These are phyloP conservation scores for Aspergillus saccharolyticus DNA, from an alignment of 495 filamentous ascomycete species.

Conservation along the genomic window DNA sequence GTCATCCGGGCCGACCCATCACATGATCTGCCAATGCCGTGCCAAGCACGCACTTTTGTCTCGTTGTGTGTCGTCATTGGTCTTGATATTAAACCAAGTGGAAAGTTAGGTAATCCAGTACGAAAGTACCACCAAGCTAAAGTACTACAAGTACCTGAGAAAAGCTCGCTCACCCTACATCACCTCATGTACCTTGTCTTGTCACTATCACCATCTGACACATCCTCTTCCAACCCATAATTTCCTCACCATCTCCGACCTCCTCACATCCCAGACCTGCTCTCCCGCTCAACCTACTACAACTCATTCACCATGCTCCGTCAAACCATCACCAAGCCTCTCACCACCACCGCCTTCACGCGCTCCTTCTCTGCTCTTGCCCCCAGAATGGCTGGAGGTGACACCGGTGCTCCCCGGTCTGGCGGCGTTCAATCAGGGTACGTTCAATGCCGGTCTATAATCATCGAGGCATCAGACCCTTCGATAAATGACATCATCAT, in stretches of 20 bases:
- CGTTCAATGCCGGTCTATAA: conserved; percentile 4
- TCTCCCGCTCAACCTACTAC: conserved; percentile 9
- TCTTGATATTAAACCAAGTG: conserved; percentile 4
- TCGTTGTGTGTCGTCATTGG: conserved; percentile 17
- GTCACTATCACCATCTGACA: conserved; percentile 2
- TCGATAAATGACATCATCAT: conserved; percentile 19
- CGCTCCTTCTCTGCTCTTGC: conserved; percentile 61
- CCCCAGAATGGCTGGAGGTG: conserved; percentile 60
- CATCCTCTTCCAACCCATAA: conserved; percentile 1
- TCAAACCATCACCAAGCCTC: conserved; percentile 55
- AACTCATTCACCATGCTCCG: conserved; percentile 55
- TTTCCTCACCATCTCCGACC: conserved; percentile 4
- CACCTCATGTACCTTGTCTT: background rate
- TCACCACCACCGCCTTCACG: conserved; percentile 45
- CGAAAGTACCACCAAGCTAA: background rate
- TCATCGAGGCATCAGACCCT: background rate
- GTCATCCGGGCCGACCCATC: conserved; percentile 6
- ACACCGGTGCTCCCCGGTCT: conserved; percentile 58
- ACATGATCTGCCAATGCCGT: conserved; percentile 12
- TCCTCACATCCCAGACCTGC: conserved; percentile 10
- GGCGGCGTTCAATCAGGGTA: conserved; percentile 34
- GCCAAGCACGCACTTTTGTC: background rate
- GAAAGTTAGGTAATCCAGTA: conserved; percentile 3
- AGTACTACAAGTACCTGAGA: conserved; percentile 4
- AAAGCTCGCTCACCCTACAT: conserved; percentile 1